A percentile compares a stretch with the other conserved stretches of the same genome.
Conservation (phyloP, 2,329 filamentous ascomycete genomes). For the Paecilomyces variotii region DNA sequence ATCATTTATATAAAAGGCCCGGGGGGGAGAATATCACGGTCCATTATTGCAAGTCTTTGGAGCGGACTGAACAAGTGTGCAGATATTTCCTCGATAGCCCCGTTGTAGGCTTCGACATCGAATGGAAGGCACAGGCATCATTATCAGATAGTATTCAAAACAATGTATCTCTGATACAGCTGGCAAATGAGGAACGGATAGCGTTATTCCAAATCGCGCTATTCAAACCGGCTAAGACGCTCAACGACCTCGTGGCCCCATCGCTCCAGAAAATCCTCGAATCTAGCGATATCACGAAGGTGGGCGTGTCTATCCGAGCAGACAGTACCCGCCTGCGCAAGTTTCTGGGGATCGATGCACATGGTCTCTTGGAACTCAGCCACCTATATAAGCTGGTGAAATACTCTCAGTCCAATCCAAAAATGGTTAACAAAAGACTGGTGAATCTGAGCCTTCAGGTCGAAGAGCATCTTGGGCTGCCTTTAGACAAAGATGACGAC, state of each 20-base stretch:
- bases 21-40: slow-evolving; percentile 52
- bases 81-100: slow-evolving; percentile 60
- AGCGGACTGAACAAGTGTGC: slow-evolving; percentile 59
- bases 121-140: slow-evolving; percentile 60
- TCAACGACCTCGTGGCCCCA: slow-evolving; percentile 57
- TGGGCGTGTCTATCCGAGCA: slow-evolving; percentile 66
- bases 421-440: slow-evolving; percentile 56
- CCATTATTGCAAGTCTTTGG: slow-evolving; percentile 66
- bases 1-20: slow-evolving; percentile 38
- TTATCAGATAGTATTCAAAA: slow-evolving; percentile 47
- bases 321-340: slow-evolving; percentile 62
- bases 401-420: slow-evolving; percentile 47
- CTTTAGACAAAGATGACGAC: slow-evolving; percentile 62
- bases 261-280: slow-evolving; percentile 66
- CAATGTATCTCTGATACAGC: slow-evolving; percentile 74
- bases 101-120: slow-evolving; percentile 80
- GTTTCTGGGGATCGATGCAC: slow-evolving; percentile 56
- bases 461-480: slow-evolving; percentile 61
- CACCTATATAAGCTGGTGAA: slow-evolving; percentile 74
- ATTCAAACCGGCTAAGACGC: slow-evolving; percentile 40
- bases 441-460: slow-evolving; percentile 64
- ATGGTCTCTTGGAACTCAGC: slow-evolving; percentile 70
- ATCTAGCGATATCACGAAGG: slow-evolving; percentile 60
- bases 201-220: slow-evolving; percentile 73
- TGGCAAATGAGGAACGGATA: slow-evolving; percentile 69